Base-by-base conservation (phyloP, 306 rosid species). In the Lablab purpureus region DNA sequence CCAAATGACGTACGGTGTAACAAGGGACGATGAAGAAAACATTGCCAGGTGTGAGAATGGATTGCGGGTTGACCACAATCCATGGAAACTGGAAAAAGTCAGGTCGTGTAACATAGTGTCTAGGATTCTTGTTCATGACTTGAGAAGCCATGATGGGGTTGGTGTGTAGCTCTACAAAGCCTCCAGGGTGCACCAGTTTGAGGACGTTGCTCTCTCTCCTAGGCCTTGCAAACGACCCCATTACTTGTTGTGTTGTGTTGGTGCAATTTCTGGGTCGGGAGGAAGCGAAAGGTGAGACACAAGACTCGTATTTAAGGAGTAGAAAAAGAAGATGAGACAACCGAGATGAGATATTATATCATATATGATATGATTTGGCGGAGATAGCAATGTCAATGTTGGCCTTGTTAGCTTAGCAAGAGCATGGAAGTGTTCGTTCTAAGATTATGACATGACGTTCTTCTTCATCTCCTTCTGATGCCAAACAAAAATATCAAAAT, bases 21-120 rank as follows among this genome's bases (percentile, higher is more conserved):
- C 49, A 78, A 15, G 82, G 82, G 2, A 78, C 82, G 70, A 78
- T 68, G 76, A 41, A 69, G 82, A 78, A 78, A 30, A 67, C 82
- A 18, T 46, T 68, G 67, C 82, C 82, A 0, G 76, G 82, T 27
- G 32, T 67, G 36, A 78, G 69, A 21, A 78, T 54, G 58, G 82
- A 41, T 6, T 78, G 4, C 4, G 82, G 82, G 59, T 50, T 78
- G 23, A 67, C 75, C 5, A 78, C 82, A 47, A 78, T 68, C 75
- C 69, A 78, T 10, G 82, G 82, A 34, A 67, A 68, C 2, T 36
- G 10, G 75, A 78, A 78, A 25, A 78, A 17, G 21, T 78, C 82
- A 1, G 75, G 82, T 4, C 82, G 58, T 1, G 82, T 78, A 0
- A 78, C 68, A 2, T 1, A 68, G 49, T 78, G 82, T 0, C 82